Evolutionary conservation across 495 filamentous ascomycete genomes (phyloP).

Genomic region (Recurvomyces mirabilis): DNA sequence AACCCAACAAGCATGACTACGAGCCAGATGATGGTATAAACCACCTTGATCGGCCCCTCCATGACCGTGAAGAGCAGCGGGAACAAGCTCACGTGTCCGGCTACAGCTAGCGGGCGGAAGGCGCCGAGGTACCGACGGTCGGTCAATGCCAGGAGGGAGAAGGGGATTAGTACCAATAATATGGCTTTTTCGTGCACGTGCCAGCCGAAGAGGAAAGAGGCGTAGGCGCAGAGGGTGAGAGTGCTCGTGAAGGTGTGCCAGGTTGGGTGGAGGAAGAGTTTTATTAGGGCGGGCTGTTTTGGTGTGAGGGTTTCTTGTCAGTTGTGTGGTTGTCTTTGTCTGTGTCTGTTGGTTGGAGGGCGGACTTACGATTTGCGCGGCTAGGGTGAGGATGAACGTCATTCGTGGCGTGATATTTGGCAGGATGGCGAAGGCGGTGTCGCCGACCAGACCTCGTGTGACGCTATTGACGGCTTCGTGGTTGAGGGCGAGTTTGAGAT

Average conservation of each 20-base stretch:
- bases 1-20: slow-evolving; percentile 75
- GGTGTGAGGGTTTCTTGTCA: too few species aligned
- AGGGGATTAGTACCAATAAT: slow-evolving; percentile 86
- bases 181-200: slow-evolving; percentile 98
- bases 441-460: slow-evolving; percentile 86
- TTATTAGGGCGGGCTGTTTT: slow-evolving; percentile 67
- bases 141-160: slow-evolving; percentile 84
- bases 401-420: slow-evolving; percentile 69
- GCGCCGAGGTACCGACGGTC: slow-evolving; percentile 86
- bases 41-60: slow-evolving; percentile 85
- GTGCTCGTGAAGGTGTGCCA: slow-evolving; percentile 84
- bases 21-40: slow-evolving; percentile 90
- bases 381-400: slow-evolving; percentile 72
- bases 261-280: slow-evolving; percentile 68
- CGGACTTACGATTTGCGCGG: slow-evolving; percentile 59
- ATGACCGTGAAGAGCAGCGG: slow-evolving; percentile 83
- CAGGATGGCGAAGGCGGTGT: slow-evolving; percentile 86
- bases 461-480: slow-evolving; percentile 69
- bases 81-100: slow-evolving; percentile 90
- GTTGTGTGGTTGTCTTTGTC: background rate
- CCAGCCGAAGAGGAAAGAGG: slow-evolving; percentile 96
- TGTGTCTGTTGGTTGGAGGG: background rate
- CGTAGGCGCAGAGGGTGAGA: slow-evolving; percentile 88
- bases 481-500: slow-evolving; percentile 61
- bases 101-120: slow-evolving; percentile 82